Conservation (phyloP, 2,329 filamentous ascomycete genomes). For the Pseudocercospora ulei region DNA sequence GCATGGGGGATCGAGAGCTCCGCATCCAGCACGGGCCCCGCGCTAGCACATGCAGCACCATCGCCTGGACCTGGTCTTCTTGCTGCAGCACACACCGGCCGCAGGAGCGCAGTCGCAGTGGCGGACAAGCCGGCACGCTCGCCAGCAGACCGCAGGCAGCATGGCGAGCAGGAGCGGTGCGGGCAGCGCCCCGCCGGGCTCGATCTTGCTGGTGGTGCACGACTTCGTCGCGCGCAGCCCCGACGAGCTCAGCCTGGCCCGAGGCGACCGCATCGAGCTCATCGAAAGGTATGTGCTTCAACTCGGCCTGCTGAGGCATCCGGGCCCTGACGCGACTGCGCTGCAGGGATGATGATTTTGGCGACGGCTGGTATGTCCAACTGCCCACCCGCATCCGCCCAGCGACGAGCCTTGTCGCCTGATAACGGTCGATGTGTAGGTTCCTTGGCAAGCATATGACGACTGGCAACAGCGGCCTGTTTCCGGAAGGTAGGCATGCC, state of each 20-base stretch:
- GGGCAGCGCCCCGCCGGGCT: conserved; percentile 29
- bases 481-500: conserved; percentile 61
- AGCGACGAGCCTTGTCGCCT: conserved; percentile 8
- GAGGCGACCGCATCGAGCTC: conserved; percentile 74
- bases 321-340: conserved; percentile 8
- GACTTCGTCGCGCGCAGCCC: conserved; percentile 85
- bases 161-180: conserved; percentile 26
- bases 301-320: neutral
- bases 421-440: conserved; percentile 42
- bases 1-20: conserved; percentile 5
- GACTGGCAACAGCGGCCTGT: conserved; percentile 66
- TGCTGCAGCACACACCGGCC: too few species aligned
- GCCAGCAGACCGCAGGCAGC: too few species aligned
- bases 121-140: neutral
- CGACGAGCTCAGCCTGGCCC: conserved; percentile 80
- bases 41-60: conserved; percentile 8
- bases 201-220: conserved; percentile 59
- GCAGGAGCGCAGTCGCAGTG: neutral
- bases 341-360: conserved; percentile 64
- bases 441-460: conserved; percentile 65
- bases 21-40: conserved; percentile 2
- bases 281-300: conserved; percentile 50
- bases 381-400: conserved; percentile 7
- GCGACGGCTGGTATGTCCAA: conserved; percentile 51
- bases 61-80: neutral